Percentiles rank a stretch among this genome's conserved stretches.
Conservation (phyloP, 495 filamentous ascomycete species). For the Pseudevernia furfuracea region DNA sequence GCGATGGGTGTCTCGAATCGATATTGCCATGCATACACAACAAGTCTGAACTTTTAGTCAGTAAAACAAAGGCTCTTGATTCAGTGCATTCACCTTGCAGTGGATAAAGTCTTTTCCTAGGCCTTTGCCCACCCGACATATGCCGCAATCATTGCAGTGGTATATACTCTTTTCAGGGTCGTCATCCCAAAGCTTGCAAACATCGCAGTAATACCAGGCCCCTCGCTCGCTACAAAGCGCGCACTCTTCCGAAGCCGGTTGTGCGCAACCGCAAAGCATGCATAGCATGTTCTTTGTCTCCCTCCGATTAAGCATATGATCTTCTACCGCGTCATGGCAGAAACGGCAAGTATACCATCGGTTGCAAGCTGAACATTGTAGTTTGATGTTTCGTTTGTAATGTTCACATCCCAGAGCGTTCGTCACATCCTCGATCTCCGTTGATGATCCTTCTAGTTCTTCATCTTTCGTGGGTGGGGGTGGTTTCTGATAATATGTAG, state of each 20-base stretch:
- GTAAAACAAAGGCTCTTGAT: conserved; percentile 15
- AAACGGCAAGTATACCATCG: conserved; percentile 93
- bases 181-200: conserved; percentile 97
- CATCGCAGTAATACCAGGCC: conserved; percentile 88
- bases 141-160: conserved; percentile 93
- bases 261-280: conserved; percentile 87
- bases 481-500: conserved; percentile 55
- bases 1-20: conserved; percentile 70
- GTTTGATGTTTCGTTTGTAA: conserved; percentile 91
- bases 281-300: conserved; percentile 95
- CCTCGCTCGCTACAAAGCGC: conserved; percentile 63
- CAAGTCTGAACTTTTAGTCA: conserved; percentile 55
- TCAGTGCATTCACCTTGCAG: conserved; percentile 67
- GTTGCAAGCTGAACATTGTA: conserved; percentile 83
- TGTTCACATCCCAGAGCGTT: conserved; percentile 73
- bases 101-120: conserved; percentile 95
- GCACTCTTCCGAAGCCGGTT: conserved; percentile 74
- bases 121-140: conserved; percentile 85
- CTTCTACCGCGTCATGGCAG: conserved; percentile 83
- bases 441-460: conserved; percentile 34
- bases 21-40: conserved; percentile 82
- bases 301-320: conserved; percentile 70
- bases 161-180: conserved; percentile 88
- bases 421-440: conserved; percentile 29
- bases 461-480: conserved; percentile 37